Evolutionary conservation across 306 rosid genomes (phyloP).

Genomic region (Hippophae gyantsensis): DNA sequence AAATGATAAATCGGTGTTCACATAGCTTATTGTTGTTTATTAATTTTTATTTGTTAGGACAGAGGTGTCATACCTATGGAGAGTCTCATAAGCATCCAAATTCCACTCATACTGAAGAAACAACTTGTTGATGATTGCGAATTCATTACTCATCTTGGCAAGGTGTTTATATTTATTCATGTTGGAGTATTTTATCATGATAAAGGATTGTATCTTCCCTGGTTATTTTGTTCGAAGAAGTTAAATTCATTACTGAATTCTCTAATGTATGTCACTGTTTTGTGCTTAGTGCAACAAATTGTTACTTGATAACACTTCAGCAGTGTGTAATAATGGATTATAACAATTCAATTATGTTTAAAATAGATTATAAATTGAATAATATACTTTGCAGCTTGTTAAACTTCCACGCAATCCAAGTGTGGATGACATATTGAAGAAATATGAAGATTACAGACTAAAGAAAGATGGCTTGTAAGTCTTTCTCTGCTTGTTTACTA

Average conservation of each 20-base stretch:
- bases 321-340: neutral
- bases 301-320: neutral
- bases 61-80: slow-evolving; percentile 19
- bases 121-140: slow-evolving; percentile 82
- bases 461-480: slow-evolving; percentile 74
- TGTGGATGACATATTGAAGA: slow-evolving; percentile 61
- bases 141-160: slow-evolving; percentile 66
- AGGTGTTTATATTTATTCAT: slow-evolving; percentile 39
- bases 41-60: too few species aligned
- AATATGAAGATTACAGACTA: slow-evolving; percentile 51
- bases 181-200: neutral
- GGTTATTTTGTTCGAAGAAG: slow-evolving; percentile 9
- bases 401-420: slow-evolving; percentile 85
- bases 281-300: neutral
- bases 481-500: slow-evolving; percentile 10
- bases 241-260: neutral
- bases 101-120: slow-evolving; percentile 59
- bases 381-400: slow-evolving; percentile 56
- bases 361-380: neutral
- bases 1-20: too few species aligned
- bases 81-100: slow-evolving; percentile 54
- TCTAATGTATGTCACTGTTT: neutral
- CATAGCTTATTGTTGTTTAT: too few species aligned
- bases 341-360: neutral
- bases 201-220: slow-evolving; percentile 3